Base-by-base conservation (phyloP, 768 basidiomycete species). In the Termitomyces eurrhizus region DNA sequence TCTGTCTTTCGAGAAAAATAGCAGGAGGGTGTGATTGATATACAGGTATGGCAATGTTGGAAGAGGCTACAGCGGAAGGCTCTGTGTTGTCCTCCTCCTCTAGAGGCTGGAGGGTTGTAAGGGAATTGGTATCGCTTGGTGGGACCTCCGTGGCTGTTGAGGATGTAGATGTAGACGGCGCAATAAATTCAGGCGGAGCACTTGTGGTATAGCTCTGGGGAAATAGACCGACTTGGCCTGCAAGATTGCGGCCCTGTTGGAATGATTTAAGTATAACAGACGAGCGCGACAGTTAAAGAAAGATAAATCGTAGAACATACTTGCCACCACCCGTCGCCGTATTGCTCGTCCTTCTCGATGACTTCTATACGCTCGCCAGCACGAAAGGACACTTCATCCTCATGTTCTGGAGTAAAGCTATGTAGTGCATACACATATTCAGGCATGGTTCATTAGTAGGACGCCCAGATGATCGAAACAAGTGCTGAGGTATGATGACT, bases 271-370 rank as follows among this genome's bases (percentile, higher is more conserved):
- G 56, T 62, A 52, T 62, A 60, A 60, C 32, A 36, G 32, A 55
- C 36, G 51, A 58, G 36, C 48, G 57, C 56, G 12, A 52, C 58
- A 56, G 37, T 42, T 26, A 44, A 35, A 18, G 36, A 51, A 35
- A 18, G 36, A 51, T 12, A 21, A 41, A 12, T 49, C 26, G 35
- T 42, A 54, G 45, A 62, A 69, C 78, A 60, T 64, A 80, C 81
- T 70, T 80, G 77, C 93, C 93, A 98, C 97, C 97, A 98, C 18
- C 96, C 97, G 73, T 99, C 97, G 21, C 84, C 84, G 70, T 92
- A 98, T 59, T 84, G 74, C 65, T 98, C 97, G 69, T 98, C 97
- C 75, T 86, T 92, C 77, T 98, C 96, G 45, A 98, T 59, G 33
- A 99, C 86, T 68, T 92, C 88, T 66, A 98, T 93, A 58, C 83